Evolutionary conservation across 345 rosid genomes (phyloP), one percentile per base, ranked within the genome.

Genomic region (Geranium rotundifolium): DNA sequence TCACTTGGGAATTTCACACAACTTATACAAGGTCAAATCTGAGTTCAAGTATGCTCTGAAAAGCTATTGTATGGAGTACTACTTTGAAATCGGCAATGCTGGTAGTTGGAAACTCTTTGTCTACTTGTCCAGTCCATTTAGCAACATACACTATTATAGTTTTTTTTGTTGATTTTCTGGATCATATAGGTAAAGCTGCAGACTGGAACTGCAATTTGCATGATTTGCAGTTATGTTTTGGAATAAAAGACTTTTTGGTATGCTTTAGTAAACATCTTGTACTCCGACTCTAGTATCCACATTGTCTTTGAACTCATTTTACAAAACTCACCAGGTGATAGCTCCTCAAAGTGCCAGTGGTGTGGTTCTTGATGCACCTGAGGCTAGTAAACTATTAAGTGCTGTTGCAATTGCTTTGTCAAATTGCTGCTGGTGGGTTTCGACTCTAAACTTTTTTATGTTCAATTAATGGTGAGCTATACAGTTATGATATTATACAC

Each of bases 311-410:
- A 17, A 9, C 62, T 39, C 20, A 46, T 55, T 65, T 73, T 16
- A 18, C 55, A 49, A 39, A 6, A 65, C 49, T 20, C 58, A 41
- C 69, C 75, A 90, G 99, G 83, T 90, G 41, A 88, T 90, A 74
- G 87, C 88, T 67, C 93, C 97, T 71, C 97, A 85, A 72, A 90
- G 97, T 86, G 99, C 92, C 67, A 93, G 96, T 10, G 96, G 97
- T 46, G 96, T 93, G 70, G 82, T 93, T 73, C 95, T 90, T 68
- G 88, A 90, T 86, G 72, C 88, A 58, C 95, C 91, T 6, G 96
- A 95, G 80, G 89, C 95, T 54, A 82, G 88, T 82, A 95, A 90
- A 84, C 92, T 90, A 68, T 75, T 90, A 72, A 95, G 99, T 75
- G 81, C 95, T 18, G 86, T 85, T 74, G 96, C 97, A 73, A 86